Evolutionary conservation across 2,329 filamentous ascomycete genomes (phyloP), one percentile per base, ranked within the genome.

Genomic region (Diaporthe helianthi): DNA sequence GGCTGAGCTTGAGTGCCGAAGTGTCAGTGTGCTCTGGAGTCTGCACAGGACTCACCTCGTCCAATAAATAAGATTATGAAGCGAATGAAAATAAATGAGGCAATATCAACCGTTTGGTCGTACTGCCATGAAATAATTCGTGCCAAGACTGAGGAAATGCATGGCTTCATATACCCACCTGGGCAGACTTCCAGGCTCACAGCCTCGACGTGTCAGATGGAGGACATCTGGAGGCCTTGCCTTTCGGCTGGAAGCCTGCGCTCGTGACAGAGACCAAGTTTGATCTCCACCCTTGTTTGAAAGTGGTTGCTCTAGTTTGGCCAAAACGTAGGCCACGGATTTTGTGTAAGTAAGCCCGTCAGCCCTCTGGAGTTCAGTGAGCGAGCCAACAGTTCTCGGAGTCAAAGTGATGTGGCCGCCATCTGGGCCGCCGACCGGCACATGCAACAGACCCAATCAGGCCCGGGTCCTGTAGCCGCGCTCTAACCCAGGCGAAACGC

Each of bases 401-500:
- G 26, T 47, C 41, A 63, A 47, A n/a, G 44, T 49, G 26, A 49
- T 49, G 58, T 26, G 58, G 58, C 58, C 58, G 29, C 44, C 29
- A 17, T 36, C 8, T 22, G 19, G 58, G 58, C 58, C 58, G 22
- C 58, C 7, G 44, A 19, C 58, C 58, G 38, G 7, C 58, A n/a
- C n/a, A n/a, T n/a, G n/a, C n/a, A 15, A 36, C 44, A 63, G 58
- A 24, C 58, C 58, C 41, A 36, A 47, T 26, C 29, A 63, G 44
- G 12, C 58, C 58, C 41, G 58, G 58, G 58, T 63, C 58, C 41
- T 12, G 6, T 15, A 36, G 13, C 29, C 33, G 58, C 7, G 41
- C 58, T 63, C 58, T 49, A 36, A 63, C 58, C 33, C 7, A n/a
- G n/a, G n/a, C 58, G 58, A 63, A 63, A 63, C 58, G n/a, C 44